phyloP scores from a whole-genome alignment of 345 rosid genomes.

The Eucalyptus regnans region DNA sequence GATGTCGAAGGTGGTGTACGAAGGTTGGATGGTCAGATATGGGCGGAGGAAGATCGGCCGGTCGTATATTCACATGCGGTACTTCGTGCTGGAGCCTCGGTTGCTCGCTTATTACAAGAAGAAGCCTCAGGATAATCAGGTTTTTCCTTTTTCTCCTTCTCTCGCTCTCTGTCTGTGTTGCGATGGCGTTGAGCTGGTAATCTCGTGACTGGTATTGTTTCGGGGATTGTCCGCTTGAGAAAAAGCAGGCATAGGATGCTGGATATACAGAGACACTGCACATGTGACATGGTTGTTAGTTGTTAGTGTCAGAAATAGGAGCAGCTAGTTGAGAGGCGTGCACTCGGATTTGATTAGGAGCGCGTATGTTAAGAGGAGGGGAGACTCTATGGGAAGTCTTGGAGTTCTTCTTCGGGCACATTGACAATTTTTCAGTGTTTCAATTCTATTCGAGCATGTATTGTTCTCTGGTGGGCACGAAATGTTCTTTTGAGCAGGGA shows the following conservation, averaged over 20 bases:
- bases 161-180: background rate
- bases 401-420: background rate
- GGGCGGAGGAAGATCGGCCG: slow-evolving; percentile 97
- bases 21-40: slow-evolving; percentile 99
- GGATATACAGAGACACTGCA: background rate
- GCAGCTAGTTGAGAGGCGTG: background rate
- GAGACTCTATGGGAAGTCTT: background rate
- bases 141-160: background rate
- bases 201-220: background rate
- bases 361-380: background rate
- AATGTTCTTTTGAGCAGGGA: background rate
- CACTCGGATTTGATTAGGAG: background rate
- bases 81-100: slow-evolving; percentile 84
- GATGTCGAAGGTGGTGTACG: slow-evolving; percentile 74
- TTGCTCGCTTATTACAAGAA: slow-evolving; percentile 95
- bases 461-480: background rate
- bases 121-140: slow-evolving; percentile 96
- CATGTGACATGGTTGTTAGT: background rate
- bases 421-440: background rate
- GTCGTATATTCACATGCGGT: slow-evolving; percentile 95
- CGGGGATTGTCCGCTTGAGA: background rate
- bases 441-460: background rate
- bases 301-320: background rate
- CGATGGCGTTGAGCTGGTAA: background rate
- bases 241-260: background rate